Evolutionary conservation across 768 basidiomycete genomes (phyloP), one percentile per base, ranked within the genome.

Genomic region (Amanita jacksonii): DNA sequence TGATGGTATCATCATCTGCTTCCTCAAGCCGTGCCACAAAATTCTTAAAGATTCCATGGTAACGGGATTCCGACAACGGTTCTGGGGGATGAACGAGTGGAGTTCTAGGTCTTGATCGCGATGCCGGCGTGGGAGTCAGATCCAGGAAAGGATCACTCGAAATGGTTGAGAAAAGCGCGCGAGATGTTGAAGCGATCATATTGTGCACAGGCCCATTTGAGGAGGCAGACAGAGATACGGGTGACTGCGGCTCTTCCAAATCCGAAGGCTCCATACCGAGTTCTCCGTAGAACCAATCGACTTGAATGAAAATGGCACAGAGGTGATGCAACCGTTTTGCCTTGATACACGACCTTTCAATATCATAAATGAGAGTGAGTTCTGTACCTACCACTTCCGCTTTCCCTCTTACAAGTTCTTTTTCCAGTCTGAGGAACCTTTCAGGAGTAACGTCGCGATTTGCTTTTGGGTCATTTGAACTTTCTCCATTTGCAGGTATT

Each of bases 211-310:
- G 52, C 31, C 34, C 53, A 47, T 16, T 51, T 49, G 41, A 58
- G 63, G 52, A 52, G 47, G 57, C 65, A 56, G 50, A 59, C 22
- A 28, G 23, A 24, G 27, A 28, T 7, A 23, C n/a, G 8, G 45
- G 39, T 13, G 40, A 40, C 25, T 25, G 18, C 51, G 57, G 57
- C 45, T 76, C 73, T 13, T 76, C 74, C 1, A 74, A 52, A 3
- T 72, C 64, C 13, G 83, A 83, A 24, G 81, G 70, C 2, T 70
- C 46, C 27, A 90, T 75, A 19, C 86, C 91, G 4, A 97, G 76
- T 57, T 94, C 89, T 20, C 76, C 72, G 52, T 89, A 76, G 12
- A 93, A 63, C 76, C 81, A 85, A 57, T 90, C 85, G 25, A 92
- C 80, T 44, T 90, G 84, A 8, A 79, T 61, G 49, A 91, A 77